phyloP scores from a whole-genome alignment of 331 rosid genomes.

The Prunus yedoensis region DNA sequence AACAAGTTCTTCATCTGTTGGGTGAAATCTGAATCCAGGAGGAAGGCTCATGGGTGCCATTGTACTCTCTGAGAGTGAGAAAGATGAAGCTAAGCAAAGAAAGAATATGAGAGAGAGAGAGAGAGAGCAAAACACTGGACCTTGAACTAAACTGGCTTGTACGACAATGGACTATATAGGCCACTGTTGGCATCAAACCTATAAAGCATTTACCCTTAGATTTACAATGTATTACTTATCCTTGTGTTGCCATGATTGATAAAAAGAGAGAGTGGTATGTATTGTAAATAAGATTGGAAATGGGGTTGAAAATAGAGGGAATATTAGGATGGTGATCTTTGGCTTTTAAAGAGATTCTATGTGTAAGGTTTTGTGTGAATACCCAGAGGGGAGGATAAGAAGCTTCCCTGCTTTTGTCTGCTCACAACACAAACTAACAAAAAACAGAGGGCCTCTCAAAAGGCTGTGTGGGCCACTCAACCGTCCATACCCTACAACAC shows the following conservation, averaged over 20 bases:
- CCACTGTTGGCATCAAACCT: constrained; percentile 43
- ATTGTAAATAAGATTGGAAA: constrained; percentile 14
- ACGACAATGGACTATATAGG: constrained; percentile 59
- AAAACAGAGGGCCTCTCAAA: constrained; percentile 43
- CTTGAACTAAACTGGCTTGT: constrained; percentile 40
- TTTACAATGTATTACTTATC: constrained; percentile 9
- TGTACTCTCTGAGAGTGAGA: constrained; percentile 10
- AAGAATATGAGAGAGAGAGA: constrained; percentile 28
- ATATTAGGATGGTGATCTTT: constrained; percentile 1
- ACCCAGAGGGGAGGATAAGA: constrained; percentile 71
- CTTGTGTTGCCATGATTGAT: not conserved
- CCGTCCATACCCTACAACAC: constrained; percentile 66
- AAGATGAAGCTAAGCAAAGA: constrained; percentile 19
- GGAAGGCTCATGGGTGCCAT: constrained; percentile 99
- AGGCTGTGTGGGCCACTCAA: constrained; percentile 53
- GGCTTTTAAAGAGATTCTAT: constrained; percentile 63
- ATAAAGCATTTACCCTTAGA: constrained; percentile 24
- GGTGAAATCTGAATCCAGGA: constrained; percentile 97
- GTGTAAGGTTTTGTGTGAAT: constrained; percentile 66
- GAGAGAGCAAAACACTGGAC: constrained; percentile 13
- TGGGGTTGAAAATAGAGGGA: constrained; percentile 5
- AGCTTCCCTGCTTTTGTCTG: constrained; percentile 99
- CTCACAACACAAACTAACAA: constrained; percentile 83
- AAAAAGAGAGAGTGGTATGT: not conserved
- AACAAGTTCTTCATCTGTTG: constrained; percentile 97